Evolutionary conservation across 2,329 filamentous ascomycete genomes (phyloP).

Genomic region (Clonostachys sp.): DNA sequence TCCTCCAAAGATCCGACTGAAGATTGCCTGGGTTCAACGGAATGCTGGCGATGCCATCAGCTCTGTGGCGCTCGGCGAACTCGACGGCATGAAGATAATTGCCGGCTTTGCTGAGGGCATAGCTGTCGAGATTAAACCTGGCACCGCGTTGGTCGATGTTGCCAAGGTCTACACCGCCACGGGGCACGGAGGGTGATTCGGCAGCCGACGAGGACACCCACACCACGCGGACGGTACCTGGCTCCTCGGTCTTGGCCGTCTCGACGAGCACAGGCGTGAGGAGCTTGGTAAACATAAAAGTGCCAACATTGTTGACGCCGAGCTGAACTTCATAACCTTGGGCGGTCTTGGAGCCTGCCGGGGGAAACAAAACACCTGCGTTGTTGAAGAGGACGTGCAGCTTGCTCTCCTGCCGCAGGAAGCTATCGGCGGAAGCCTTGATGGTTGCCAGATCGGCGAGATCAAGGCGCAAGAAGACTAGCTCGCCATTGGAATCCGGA

Average conservation of each 20-base stretch:
- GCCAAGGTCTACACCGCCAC: slow-evolving; percentile 7
- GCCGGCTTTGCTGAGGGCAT: slow-evolving; percentile 16
- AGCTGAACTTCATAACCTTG: slow-evolving; percentile 34
- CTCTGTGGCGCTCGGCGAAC: slow-evolving; percentile 21
- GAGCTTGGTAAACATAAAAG: slow-evolving; percentile 30
- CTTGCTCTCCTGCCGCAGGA: slow-evolving; percentile 12
- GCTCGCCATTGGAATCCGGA: slow-evolving; percentile 20
- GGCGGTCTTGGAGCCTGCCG: slow-evolving; percentile 24
- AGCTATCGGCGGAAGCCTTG: slow-evolving; percentile 15
- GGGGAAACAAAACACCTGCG: slow-evolving; percentile 31
- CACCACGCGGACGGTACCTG: slow-evolving; percentile 16
- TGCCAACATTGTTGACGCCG: slow-evolving; percentile 29
- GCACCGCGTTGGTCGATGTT: slow-evolving; percentile 12
- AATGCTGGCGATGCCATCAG: slow-evolving; percentile 13
- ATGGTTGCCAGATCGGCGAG: slow-evolving; percentile 22
- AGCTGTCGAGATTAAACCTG: slow-evolving; percentile 9
- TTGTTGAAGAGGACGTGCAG: slow-evolving; percentile 33
- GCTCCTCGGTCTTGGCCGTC: slow-evolving; percentile 19
- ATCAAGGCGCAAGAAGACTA: slow-evolving; percentile 36
- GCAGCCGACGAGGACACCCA: slow-evolving; percentile 17
- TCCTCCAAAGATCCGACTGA: slow-evolving; percentile 20
- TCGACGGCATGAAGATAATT: slow-evolving; percentile 14
- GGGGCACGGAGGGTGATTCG: slow-evolving; percentile 6
- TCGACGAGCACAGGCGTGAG: slow-evolving; percentile 20
- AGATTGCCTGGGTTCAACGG: slow-evolving; percentile 27